Evolutionary conservation across 1,284 basidiomycete genomes (phyloP).

Genomic region (Papiliotrema laurentii): DNA sequence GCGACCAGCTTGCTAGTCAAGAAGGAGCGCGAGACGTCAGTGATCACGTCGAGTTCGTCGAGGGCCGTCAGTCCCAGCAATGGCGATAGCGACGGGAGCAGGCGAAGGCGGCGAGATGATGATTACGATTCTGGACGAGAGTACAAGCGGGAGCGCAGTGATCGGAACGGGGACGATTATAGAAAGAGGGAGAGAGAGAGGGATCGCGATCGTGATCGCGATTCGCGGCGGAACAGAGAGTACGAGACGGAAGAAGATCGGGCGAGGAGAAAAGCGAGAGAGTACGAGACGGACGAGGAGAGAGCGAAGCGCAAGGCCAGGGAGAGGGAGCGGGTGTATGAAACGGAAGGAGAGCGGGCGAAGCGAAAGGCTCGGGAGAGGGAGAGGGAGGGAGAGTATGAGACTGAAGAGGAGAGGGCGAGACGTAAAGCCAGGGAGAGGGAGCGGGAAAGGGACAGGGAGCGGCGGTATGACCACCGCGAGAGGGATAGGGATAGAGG

Average conservation of each 20-base stretch:
- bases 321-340: conserved; percentile 5
- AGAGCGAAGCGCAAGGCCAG: conserved; percentile 11
- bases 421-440: conserved; percentile 10
- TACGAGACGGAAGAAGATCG: conserved; percentile 11
- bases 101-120: conserved; percentile 16
- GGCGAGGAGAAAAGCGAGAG: conserved; percentile 7
- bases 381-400: conserved; percentile 5
- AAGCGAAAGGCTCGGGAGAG: conserved; percentile 9
- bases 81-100: conserved; percentile 16
- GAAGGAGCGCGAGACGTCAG: conserved; percentile 13
- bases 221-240: conserved; percentile 9
- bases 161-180: conserved; percentile 12
- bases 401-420: conserved; percentile 16
- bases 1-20: conserved; percentile 33
- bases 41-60: conserved; percentile 1
- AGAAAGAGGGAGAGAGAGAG: conserved; percentile 8
- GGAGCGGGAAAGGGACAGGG: conserved; percentile 1
- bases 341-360: conserved; percentile 3
- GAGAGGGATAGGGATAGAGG: not conserved
- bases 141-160: no score
- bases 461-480: not conserved
- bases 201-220: conserved; percentile 9
- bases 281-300: conserved; percentile 12
- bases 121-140: conserved; percentile 15
- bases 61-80: not conserved